phyloP scores from a whole-genome alignment of 371 early-diverging fungal genomes.

The Choanephora cucurbitarum region DNA sequence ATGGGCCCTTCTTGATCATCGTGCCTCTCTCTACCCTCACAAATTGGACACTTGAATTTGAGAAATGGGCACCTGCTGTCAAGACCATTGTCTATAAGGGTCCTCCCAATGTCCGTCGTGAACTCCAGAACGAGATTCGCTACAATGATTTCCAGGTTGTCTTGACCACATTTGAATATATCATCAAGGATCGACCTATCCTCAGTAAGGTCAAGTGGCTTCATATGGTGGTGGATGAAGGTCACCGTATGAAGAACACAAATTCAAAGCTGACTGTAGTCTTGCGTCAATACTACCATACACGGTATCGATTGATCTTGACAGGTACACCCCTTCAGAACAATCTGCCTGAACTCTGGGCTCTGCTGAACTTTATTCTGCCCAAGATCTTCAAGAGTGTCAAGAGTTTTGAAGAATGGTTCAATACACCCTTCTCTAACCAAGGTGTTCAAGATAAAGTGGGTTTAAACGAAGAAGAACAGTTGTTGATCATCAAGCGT shows the following conservation, averaged over 20 bases:
- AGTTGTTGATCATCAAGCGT: constrained; percentile 92
- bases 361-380: constrained; percentile 96
- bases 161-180: constrained; percentile 97
- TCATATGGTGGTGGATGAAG: constrained; percentile 98
- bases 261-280: constrained; percentile 86
- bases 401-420: constrained; percentile 97
- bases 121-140: constrained; percentile 70
- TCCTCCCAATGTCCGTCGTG: constrained; percentile 69
- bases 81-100: constrained; percentile 91
- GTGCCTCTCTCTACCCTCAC: constrained; percentile 93
- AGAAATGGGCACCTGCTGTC: constrained; percentile 97
- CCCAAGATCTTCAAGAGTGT: constrained; percentile 96
- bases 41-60: constrained; percentile 97
- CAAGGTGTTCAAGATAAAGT: constrained; percentile 85
- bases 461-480: constrained; percentile 96
- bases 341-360: constrained; percentile 99
- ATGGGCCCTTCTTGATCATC: constrained; percentile 92
- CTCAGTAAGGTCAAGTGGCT: constrained; percentile 91
- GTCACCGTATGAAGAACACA: constrained; percentile 98
- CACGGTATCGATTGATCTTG: constrained; percentile 94
- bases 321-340: constrained; percentile 99
- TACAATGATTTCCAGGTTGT: constrained; percentile 89
- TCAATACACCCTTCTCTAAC: constrained; percentile 92
- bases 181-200: constrained; percentile 87
- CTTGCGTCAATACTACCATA: constrained; percentile 80